Percentiles rank a stretch among this genome's conserved stretches.
phyloP scores from a whole-genome alignment of 192 early-diverging fungal species.

The Backusella tarrabulga region DNA sequence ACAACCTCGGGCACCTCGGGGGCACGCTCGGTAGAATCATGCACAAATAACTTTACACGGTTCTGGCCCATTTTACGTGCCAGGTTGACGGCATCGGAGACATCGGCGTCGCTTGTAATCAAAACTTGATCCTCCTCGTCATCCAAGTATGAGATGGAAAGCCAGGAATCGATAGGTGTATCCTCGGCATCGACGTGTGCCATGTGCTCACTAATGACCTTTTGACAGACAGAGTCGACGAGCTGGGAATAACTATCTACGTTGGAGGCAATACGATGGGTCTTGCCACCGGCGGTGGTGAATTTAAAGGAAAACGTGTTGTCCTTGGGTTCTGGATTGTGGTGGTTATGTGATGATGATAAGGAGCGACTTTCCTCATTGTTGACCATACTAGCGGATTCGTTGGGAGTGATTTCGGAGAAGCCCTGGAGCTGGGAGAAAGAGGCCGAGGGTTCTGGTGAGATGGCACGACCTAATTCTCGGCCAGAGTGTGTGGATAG shows the following conservation, averaged over 20 bases:
- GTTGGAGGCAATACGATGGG: constrained; percentile 62
- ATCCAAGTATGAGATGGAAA: constrained; percentile 72
- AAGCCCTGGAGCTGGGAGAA: constrained; percentile 50
- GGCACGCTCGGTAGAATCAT: constrained; percentile 27
- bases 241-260: constrained; percentile 46
- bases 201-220: constrained; percentile 45
- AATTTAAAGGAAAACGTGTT: constrained; percentile 59
- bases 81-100: constrained; percentile 78
- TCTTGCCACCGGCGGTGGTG: constrained; percentile 54
- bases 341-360: not conserved
- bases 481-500: constrained; percentile 6
- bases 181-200: constrained; percentile 34
- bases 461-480: constrained; percentile 14
- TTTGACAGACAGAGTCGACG: constrained; percentile 52
- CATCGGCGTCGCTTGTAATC: constrained; percentile 70
- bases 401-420: constrained; percentile 60
- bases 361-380: constrained; percentile 21
- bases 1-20: not conserved
- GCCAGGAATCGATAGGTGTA: not conserved
- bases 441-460: constrained; percentile 31
- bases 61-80: constrained; percentile 71
- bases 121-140: constrained; percentile 86
- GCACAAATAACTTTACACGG: constrained; percentile 69
- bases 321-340: constrained; percentile 10
- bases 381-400: constrained; percentile 55